Evolutionary conservation across 164 flowering plant genomes (phyloP), one percentile per base, ranked within the genome.

Genomic region (Liquidambar formosana): DNA sequence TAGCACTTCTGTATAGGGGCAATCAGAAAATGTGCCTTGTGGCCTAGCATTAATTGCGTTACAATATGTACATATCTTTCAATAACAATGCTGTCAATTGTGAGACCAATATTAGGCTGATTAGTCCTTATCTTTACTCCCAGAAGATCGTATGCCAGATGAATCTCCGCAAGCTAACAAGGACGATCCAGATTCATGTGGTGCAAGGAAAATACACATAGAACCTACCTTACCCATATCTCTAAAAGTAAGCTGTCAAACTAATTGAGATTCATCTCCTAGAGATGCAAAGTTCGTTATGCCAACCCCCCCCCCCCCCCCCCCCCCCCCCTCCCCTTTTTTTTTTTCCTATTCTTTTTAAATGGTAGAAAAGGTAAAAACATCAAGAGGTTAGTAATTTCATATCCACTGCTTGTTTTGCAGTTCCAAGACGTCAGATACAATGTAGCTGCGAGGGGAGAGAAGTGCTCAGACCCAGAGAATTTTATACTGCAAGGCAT

Each of bases 181-280:
- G 19, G 73, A 78, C 22, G 61, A 71, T 65, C 28, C 4, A 10
- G 58, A 65, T 25, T 33, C 61, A 5, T 21, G 49, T 53, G 59
- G 25, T 22, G n/a, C 27, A 66, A 48, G 25, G 45, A 72, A 73
- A 44, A 60, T 58, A 16, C 70, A 71, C 13, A 41, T 41, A 56
- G 71, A 72, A 38, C 73, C 71, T 43, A 57, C 69, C 60, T 65
- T 69, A 18, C 74, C 74, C 25, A 75, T 78, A 53, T 69, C 3
- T 73, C 78, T 78, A 52, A 72, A 72, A 67, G 78, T 72, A 72
- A 51, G n/a, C n/a, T n/a, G n/a, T n/a, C n/a, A n/a, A n/a, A n/a
- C n/a, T n/a, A n/a, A n/a, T n/a, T n/a, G n/a, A n/a, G n/a, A n/a
- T n/a, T n/a, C n/a, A n/a, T n/a, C n/a, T n/a, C n/a, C n/a, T n/a